Percentiles rank a stretch among this genome's conserved stretches.
phyloP scores from a whole-genome alignment of 768 basidiomycete species.

The Tephrocybe sp. region DNA sequence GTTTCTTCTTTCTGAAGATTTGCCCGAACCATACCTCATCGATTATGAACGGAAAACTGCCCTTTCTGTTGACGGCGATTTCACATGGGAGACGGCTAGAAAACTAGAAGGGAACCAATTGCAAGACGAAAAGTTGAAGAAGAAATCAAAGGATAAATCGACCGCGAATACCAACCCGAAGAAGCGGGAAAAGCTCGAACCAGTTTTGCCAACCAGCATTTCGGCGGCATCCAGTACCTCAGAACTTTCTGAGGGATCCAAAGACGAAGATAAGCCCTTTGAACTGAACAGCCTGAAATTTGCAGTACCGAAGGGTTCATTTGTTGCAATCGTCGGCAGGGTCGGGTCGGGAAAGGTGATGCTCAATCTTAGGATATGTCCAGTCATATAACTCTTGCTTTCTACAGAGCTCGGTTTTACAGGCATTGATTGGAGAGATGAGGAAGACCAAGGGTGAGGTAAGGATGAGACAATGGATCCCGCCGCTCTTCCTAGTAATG shows the following conservation, averaged over 20 bases:
- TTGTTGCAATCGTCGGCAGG: slow-evolving; percentile 69
- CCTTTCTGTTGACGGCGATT: slow-evolving; percentile 45
- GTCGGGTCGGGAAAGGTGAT: slow-evolving; percentile 70
- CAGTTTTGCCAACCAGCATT: background rate
- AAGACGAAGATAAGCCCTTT: slow-evolving; percentile 45
- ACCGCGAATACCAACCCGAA: slow-evolving; percentile 2
- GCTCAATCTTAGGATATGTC: background rate
- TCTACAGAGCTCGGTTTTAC: slow-evolving; percentile 49
- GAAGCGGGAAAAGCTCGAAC: background rate
- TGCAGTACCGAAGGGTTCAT: slow-evolving; percentile 48
- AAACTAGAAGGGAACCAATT: slow-evolving; percentile 14
- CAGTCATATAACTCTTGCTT: background rate
- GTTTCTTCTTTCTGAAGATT: slow-evolving; percentile 54
- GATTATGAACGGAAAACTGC: slow-evolving; percentile 36
- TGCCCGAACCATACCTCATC: slow-evolving; percentile 42
- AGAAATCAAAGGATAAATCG: slow-evolving; percentile 11
- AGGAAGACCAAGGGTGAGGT: slow-evolving; percentile 55
- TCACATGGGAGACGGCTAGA: slow-evolving; percentile 44
- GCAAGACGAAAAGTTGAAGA: background rate
- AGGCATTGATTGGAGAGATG: slow-evolving; percentile 67
- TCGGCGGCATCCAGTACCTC: background rate
- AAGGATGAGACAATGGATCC: slow-evolving; percentile 8
- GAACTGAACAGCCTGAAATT: slow-evolving; percentile 44
- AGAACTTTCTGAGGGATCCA: background rate
- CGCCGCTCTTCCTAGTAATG: background rate